These are phyloP conservation scores for Pseudophaeomoniella oleicola DNA, from an alignment of 2,329 filamentous ascomycete species.

Conservation along the genomic window DNA sequence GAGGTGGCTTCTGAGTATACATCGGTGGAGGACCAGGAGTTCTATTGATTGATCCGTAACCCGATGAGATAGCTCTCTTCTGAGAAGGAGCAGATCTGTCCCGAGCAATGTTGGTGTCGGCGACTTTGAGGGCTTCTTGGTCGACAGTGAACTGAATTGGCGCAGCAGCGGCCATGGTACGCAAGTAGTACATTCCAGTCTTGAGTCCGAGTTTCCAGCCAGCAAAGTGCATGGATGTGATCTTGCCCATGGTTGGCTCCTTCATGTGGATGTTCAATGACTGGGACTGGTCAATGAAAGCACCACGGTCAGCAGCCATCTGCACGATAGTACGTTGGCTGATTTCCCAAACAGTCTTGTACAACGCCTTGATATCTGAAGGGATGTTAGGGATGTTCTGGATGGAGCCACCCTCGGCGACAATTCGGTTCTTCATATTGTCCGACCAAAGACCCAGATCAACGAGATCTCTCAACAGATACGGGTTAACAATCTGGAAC, in stretches of 20 bases:
- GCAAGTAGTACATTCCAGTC: constrained; percentile 99
- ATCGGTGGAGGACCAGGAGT: constrained; percentile 53
- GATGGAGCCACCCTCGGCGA: constrained; percentile 86
- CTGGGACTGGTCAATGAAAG: constrained; percentile 97
- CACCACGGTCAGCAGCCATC: constrained; percentile 96
- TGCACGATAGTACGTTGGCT: constrained; percentile 89
- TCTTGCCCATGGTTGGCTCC: constrained; percentile 98
- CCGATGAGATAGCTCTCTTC: constrained; percentile 44
- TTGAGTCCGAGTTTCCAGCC: constrained; percentile 99
- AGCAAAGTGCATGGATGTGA: constrained; percentile 98
- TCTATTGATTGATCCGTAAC: constrained; percentile 37
- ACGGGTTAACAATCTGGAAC: constrained; percentile 99
- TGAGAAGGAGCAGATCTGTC: constrained; percentile 42
- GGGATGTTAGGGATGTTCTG: constrained; percentile 97
- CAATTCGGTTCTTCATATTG: constrained; percentile 99
- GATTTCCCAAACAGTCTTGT: constrained; percentile 99
- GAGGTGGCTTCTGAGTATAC: constrained; percentile 39
- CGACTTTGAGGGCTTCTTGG: constrained; percentile 81
- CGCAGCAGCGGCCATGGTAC: constrained; percentile 89
- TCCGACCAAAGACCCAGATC: constrained; percentile 98
- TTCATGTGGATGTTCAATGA: constrained; percentile 99
- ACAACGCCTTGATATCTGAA: constrained; percentile 84
- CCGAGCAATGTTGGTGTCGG: constrained; percentile 63
- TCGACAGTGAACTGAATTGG: constrained; percentile 99
- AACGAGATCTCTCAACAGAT: constrained; percentile 94